Conservation (phyloP, 208 protist genomes). For the Polymyxa betae region DNA sequence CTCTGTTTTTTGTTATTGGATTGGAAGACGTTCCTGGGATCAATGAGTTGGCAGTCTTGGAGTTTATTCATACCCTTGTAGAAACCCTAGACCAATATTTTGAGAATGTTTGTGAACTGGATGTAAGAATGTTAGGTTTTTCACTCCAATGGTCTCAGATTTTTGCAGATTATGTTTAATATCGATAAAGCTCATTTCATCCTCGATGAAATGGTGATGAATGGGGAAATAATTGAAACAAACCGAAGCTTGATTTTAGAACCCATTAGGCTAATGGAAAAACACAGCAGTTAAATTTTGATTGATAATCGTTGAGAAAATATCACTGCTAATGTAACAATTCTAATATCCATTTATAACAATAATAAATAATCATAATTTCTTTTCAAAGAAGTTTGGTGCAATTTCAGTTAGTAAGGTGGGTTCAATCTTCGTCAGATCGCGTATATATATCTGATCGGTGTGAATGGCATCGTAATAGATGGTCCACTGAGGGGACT, state of each 20-base stretch:
- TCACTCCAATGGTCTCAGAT: background rate
- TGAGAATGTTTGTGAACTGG: constrained; percentile 84
- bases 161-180: constrained; percentile 84
- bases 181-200: constrained; percentile 89
- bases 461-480: constrained; percentile 38
- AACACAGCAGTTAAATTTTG: constrained; percentile 43
- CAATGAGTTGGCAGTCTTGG: constrained; percentile 86
- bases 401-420: constrained; percentile 1
- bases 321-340: background rate
- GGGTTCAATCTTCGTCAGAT: constrained; percentile 23
- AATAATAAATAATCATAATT: no score
- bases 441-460: constrained; percentile 1
- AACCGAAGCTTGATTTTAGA: constrained; percentile 77
- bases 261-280: constrained; percentile 40
- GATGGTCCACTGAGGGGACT: constrained; percentile 2
- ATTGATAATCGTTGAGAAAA: background rate
- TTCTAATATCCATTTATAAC: constrained; percentile 20
- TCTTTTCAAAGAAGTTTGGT: constrained; percentile 49
- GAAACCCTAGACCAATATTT: constrained; percentile 87
- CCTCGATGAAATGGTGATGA: constrained; percentile 85
- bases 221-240: constrained; percentile 84
- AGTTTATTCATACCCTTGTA: constrained; percentile 89
- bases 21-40: constrained; percentile 71
- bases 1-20: constrained; percentile 92
- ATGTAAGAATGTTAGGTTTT: constrained; percentile 68